A percentile compares a stretch with the other conserved stretches of the same genome.
These are phyloP conservation scores for Schizochytrium sp. DNA, from an alignment of 108 stramenopile genomes.

Conservation along the genomic window DNA sequence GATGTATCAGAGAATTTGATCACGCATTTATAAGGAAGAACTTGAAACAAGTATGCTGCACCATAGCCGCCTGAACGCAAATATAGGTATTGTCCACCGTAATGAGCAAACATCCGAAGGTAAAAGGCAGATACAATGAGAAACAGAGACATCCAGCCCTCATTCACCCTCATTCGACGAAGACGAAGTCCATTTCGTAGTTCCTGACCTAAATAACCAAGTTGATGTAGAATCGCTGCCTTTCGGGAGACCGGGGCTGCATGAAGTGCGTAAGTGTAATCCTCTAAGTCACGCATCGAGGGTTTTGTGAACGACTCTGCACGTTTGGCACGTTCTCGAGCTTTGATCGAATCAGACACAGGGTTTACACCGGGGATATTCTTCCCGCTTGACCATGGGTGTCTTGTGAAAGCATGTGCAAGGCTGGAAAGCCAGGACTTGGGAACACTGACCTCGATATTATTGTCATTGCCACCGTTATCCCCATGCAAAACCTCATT, in stretches of 20 bases:
- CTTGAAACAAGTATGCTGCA: conserved; percentile 2
- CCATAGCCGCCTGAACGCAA: conserved; percentile 28
- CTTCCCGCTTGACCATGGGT: neutral
- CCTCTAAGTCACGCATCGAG: conserved; percentile 2
- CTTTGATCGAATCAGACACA: neutral
- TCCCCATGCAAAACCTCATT: neutral
- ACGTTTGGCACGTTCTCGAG: neutral
- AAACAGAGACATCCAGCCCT: conserved; percentile 38
- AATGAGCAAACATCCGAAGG: conserved; percentile 31
- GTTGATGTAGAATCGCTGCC: neutral
- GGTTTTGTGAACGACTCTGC: conserved; percentile 16
- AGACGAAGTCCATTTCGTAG: neutral
- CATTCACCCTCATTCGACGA: neutral
- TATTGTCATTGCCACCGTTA: neutral
- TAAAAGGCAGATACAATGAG: neutral
- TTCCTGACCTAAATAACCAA: neutral
- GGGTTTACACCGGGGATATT: neutral
- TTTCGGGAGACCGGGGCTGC: neutral
- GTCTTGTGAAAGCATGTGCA: neutral
- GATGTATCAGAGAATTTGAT: neutral
- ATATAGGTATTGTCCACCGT: neutral
- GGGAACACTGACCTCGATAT: neutral
- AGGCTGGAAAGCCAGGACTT: neutral
- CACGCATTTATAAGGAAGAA: conserved; percentile 23
- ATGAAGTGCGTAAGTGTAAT: conserved; percentile 28